Base-by-base conservation (phyloP, 75 land plant species). In the Picea glauca region DNA sequence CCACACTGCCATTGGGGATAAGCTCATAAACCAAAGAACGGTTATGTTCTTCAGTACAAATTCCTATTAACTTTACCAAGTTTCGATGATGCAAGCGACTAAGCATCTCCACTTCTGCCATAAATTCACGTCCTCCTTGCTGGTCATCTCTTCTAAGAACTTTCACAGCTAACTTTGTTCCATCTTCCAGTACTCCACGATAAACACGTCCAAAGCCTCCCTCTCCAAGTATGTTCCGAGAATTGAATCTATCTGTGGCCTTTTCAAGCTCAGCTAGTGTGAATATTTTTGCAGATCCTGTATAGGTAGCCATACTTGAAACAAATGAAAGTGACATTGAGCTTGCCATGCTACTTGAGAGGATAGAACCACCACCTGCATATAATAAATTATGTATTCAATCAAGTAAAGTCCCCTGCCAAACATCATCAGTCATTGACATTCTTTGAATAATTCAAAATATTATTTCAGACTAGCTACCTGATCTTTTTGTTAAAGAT, bases 161-260 rank as follows among this genome's bases (percentile, higher is more conserved):
- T 84, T 96, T 96, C 2, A 94, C 91, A 35, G 99, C 99, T 72
- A 94, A 86, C 76, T 94, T 91, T 62, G 74, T 84, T 65, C 91
- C 95, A 84, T 92, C 93, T 67, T 89, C 94, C 78, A 96, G 63
- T 15, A 73, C 76, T 57, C 98, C 99, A 78, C 76, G 89, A 64
- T 94, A 96, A 74, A 96, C 99, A 72, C 93, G 82, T 73, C 99
- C 99, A 90, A 96, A 96, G 40, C 99, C 99, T 60, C 99, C 99
- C 84, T 94, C 93, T 17, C 99, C 99, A 43, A 96, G 81, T 43
- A 96, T 79, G 60, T 81, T 88, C 30, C 72, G 83, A 30, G 87
- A 80, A 76, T 85, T 89, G 80, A 96, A 96, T 40, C 83, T 89
- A 32, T 90, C 89, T 23, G 99, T 94, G 31, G 99, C 98, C 74